A percentile compares a stretch with the other conserved stretches of the same genome.
These are phyloP conservation scores for Citrullus mucosospermus DNA, from an alignment of 306 rosid genomes.

Conservation along the genomic window DNA sequence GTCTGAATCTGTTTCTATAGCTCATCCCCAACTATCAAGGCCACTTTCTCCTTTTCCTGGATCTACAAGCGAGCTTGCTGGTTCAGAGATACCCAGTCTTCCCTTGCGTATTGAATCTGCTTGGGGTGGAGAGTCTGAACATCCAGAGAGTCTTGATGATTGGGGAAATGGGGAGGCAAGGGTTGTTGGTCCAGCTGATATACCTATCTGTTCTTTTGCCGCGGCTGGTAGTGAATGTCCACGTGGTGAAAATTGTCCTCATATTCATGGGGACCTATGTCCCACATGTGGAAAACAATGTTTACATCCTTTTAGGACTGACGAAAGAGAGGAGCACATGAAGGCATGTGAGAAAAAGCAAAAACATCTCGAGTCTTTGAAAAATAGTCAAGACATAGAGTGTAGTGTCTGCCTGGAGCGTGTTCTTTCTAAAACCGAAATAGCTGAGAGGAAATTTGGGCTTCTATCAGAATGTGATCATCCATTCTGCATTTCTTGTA, in stretches of 20 bases:
- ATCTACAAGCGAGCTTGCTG: constrained; percentile 25
- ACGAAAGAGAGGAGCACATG: constrained; percentile 81
- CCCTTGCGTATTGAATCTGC: constrained; percentile 24
- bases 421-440: constrained; percentile 68
- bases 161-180: constrained; percentile 30
- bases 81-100: constrained; percentile 29
- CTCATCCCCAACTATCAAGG: constrained; percentile 23
- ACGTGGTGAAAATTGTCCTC: constrained; percentile 76
- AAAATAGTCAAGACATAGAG: constrained; percentile 86
- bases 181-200: constrained; percentile 39
- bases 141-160: constrained; percentile 21
- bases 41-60: constrained; percentile 21
- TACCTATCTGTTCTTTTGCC: constrained; percentile 82
- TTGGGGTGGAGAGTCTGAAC: constrained; percentile 40
- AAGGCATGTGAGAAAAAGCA: constrained; percentile 59
- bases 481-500: constrained; percentile 90
- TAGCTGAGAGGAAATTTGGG: constrained; percentile 88
- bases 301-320: constrained; percentile 76
- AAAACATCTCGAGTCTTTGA: constrained; percentile 73
- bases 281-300: constrained; percentile 78
- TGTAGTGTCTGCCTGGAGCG: constrained; percentile 95
- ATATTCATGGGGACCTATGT: constrained; percentile 81
- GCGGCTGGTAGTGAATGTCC: constrained; percentile 95
- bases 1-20: constrained; percentile 28
- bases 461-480: constrained; percentile 92